A percentile compares a stretch with the other conserved stretches of the same genome.
Conservation (phyloP, 2,329 filamentous ascomycete species). For the Cladosporium sp. region DNA sequence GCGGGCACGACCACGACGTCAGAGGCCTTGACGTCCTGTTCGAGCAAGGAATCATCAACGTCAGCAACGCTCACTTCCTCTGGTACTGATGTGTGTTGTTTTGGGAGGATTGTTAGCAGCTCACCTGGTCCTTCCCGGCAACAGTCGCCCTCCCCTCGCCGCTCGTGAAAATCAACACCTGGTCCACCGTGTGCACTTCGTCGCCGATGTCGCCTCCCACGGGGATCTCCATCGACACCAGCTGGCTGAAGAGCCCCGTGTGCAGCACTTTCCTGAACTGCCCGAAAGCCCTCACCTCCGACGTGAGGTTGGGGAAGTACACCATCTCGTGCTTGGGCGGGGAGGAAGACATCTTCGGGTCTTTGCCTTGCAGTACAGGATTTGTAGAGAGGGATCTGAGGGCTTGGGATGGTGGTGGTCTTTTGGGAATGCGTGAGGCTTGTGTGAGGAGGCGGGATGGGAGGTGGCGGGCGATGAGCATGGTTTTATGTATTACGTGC, state of each 20-base stretch:
- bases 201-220: conserved; percentile 66
- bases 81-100: not conserved
- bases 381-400: conserved; percentile 28
- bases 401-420: not conserved
- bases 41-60: conserved; percentile 19
- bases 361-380: conserved; percentile 33
- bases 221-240: conserved; percentile 66
- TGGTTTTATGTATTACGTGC: not conserved
- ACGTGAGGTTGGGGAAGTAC: conserved; percentile 60
- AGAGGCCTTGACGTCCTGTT: conserved; percentile 51
- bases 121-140: conserved; percentile 56
- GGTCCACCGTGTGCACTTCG: conserved; percentile 65
- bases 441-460: not conserved
- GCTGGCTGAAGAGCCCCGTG: conserved; percentile 63
- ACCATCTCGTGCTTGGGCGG: conserved; percentile 54
- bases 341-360: conserved; percentile 33
- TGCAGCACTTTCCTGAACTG: conserved; percentile 63
- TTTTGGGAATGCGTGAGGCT: not conserved
- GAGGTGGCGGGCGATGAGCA: not conserved
- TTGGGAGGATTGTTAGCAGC: not conserved
- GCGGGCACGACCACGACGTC: conserved; percentile 64
- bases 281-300: conserved; percentile 54
- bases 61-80: not conserved
- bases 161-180: conserved; percentile 64
- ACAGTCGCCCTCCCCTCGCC: conserved; percentile 60